Base-by-base conservation (phyloP, 2,329 filamentous ascomycete species). In the Xylaria sp. region DNA sequence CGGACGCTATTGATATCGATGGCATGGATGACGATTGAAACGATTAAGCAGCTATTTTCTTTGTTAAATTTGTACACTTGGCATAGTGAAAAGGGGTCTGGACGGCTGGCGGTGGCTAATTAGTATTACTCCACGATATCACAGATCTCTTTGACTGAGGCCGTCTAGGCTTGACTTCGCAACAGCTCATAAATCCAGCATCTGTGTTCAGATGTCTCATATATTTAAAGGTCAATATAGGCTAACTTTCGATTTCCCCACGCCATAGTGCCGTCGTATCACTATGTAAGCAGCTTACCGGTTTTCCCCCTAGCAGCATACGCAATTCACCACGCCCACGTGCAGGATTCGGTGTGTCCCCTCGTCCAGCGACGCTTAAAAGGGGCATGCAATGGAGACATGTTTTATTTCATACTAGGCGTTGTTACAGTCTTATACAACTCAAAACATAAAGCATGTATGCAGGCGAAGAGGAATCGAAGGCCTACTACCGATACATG, bases 1-100 rank as follows among this genome's bases (percentile, higher is more conserved):
- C 94, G 2, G 94, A 97, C 77, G 93, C 92, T 28, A 96, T 97
- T 78, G 89, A 93, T 76, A 86, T 94, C 73, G 92, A 96, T 79
- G 90, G 83, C 71, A 84, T 92, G 81, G 90, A 92, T 78, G 89
- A 92, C 73, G 80, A 84, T 65, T 76, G 72, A 73, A 71, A 74
- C 33, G 71, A 72, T 23, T 62, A 65, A 63, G 60, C 61, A 65
- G 56, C 44, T 28, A 38, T 53, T 58, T 26, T 60, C 61, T 69
- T 69, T 60, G 59, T 67, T 63, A 66, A 46, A 64, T 66, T 61
- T 71, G 67, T 66, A 70, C 51, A 71, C 69, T 71, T 69, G 72
- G 68, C 68, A 71, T 71, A 71, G 63, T 68, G 68, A 60, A 58
- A 65, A 62, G 63, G 63, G 66, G 31, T 31, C 57, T 40, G 59